Percentiles rank a stretch among this genome's conserved stretches.
These are phyloP conservation scores for Boletus sp. DNA, from an alignment of 768 basidiomycete species.

Conservation along the genomic window DNA sequence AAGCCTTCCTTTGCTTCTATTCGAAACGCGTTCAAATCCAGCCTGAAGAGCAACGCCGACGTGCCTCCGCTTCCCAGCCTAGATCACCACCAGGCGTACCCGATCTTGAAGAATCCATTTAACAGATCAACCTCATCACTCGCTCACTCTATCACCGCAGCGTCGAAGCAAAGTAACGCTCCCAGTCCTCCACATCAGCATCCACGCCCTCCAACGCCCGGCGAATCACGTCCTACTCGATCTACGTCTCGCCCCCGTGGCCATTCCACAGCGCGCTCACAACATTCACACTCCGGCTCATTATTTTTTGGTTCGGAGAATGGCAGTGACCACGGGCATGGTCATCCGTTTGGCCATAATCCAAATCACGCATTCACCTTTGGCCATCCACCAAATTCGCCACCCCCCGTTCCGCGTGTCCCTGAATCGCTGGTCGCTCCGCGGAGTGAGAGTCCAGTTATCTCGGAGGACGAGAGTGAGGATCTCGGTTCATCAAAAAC, in stretches of 20 bases:
- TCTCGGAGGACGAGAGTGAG: conserved; percentile 65
- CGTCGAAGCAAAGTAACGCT: conserved; percentile 39
- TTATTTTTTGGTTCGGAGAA: conserved; percentile 66
- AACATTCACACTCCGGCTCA: conserved; percentile 76
- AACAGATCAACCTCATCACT: conserved; percentile 79
- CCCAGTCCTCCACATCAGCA: conserved; percentile 47
- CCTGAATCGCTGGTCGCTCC: conserved; percentile 55
- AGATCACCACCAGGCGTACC: conserved; percentile 60
- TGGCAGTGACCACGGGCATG: conserved; percentile 65
- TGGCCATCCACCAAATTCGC: conserved; percentile 44
- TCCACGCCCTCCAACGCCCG: conserved; percentile 59
- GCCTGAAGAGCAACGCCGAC: conserved; percentile 48
- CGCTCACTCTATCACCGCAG: conserved; percentile 41
- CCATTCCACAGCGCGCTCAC: conserved; percentile 63
- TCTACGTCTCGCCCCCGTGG: conserved; percentile 48
- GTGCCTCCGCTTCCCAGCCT: conserved; percentile 74
- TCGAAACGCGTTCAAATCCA: conserved; percentile 79
- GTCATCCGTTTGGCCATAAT: conserved; percentile 32
- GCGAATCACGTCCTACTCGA: conserved; percentile 35
- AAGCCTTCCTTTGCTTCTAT: conserved; percentile 85
- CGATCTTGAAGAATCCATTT: conserved; percentile 76
- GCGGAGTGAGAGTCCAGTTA: conserved; percentile 49
- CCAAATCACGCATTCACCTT: conserved; percentile 23
- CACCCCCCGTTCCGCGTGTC: conserved; percentile 77
- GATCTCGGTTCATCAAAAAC: conserved; percentile 65